phyloP scores from a whole-genome alignment of 2,329 filamentous ascomycete species.

The Xylaria sp. region DNA sequence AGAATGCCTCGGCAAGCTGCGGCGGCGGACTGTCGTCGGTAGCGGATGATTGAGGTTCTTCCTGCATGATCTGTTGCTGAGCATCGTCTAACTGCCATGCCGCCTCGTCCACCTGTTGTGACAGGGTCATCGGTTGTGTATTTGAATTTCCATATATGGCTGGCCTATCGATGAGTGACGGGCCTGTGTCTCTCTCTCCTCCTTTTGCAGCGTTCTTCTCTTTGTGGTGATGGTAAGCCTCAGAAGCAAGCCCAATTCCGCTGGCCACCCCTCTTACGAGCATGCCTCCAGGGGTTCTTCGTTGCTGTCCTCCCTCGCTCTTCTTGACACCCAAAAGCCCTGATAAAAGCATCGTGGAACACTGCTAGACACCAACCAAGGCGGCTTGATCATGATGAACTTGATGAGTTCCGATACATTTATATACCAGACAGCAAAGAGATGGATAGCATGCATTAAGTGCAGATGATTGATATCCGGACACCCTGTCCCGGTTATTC shows the following conservation, averaged over 20 bases:
- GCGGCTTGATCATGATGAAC: too few species aligned
- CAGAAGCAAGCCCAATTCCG: conserved; percentile 30
- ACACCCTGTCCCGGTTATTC: conserved; percentile 11
- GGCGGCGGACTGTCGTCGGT: too few species aligned
- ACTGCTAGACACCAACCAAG: background rate
- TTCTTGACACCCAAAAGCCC: background rate
- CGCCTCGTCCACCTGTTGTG: conserved; percentile 27
- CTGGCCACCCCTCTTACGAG: conserved; percentile 11
- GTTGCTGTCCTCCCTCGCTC: background rate
- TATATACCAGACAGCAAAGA: background rate
- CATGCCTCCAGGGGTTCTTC: background rate
- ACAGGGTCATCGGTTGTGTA: conserved; percentile 1
- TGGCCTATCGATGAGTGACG: too few species aligned
- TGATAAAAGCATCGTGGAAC: background rate
- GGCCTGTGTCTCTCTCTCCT: background rate
- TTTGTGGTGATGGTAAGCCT: conserved; percentile 25
- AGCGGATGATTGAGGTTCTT: background rate
- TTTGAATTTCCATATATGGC: too few species aligned
- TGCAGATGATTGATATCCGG: background rate
- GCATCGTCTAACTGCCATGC: conserved; percentile 33
- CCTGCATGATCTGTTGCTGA: conserved; percentile 22
- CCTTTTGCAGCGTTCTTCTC: conserved; percentile 25
- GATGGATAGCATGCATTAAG: background rate
- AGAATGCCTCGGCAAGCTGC: background rate
- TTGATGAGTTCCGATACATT: background rate